Evolutionary conservation across 163 green algal species (phyloP).

Genomic region (Botryococcus braunii): DNA sequence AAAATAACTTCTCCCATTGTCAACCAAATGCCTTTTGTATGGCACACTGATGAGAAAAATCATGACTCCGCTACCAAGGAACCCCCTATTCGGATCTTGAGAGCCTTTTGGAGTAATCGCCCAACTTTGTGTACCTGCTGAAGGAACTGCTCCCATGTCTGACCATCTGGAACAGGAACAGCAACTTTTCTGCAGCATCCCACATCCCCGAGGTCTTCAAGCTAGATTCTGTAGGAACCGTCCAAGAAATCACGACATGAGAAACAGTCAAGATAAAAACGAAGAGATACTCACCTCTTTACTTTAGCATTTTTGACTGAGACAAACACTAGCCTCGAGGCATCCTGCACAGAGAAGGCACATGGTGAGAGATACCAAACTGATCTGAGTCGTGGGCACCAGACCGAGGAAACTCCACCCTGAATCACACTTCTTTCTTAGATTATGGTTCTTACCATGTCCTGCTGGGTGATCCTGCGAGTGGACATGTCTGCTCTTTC

Average conservation of each 20-base stretch:
- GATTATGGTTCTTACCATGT: too few species aligned
- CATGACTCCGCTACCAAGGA: background rate
- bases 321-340: conserved; percentile 8
- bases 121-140: conserved; percentile 23
- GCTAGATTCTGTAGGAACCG: background rate
- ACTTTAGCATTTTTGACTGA: conserved; percentile 63
- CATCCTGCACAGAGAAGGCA: conserved; percentile 4
- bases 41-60: background rate
- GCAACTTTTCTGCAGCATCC: conserved; percentile 63
- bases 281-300: conserved; percentile 23
- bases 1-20: background rate
- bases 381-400: too few species aligned
- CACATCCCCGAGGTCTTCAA: background rate
- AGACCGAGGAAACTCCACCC: too few species aligned
- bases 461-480: too few species aligned
- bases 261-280: background rate
- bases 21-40: background rate
- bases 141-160: conserved; percentile 69
- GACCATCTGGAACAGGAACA: conserved; percentile 69
- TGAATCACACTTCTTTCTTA: too few species aligned
- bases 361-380: too few species aligned
- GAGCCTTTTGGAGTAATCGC: background rate
- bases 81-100: too few species aligned
- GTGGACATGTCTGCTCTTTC: too few species aligned
- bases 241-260: background rate